phyloP scores from a whole-genome alignment of 805 yeast genomes.

The Yarrowia bubula region DNA sequence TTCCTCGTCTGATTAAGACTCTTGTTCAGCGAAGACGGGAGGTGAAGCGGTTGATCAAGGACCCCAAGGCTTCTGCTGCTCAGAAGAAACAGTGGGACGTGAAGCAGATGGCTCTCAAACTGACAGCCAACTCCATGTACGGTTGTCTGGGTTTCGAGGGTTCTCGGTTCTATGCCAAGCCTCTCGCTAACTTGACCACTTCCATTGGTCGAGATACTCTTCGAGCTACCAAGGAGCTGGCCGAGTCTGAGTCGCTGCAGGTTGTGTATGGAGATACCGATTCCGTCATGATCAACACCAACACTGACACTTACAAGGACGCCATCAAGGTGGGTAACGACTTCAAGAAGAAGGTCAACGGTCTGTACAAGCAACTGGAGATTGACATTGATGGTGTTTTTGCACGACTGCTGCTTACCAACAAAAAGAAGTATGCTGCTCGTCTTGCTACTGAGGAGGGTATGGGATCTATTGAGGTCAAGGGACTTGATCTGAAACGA shows the following conservation, averaged over 20 bases:
- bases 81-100: conserved; percentile 85
- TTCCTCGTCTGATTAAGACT: conserved; percentile 78
- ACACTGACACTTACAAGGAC: conserved; percentile 61
- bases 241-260: conserved; percentile 75
- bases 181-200: conserved; percentile 92
- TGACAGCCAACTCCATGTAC: conserved; percentile 99
- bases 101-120: conserved; percentile 90
- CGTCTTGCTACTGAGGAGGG: conserved; percentile 57
- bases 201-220: conserved; percentile 93
- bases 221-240: conserved; percentile 87
- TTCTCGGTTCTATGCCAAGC: conserved; percentile 93
- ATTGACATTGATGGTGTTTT: conserved; percentile 94
- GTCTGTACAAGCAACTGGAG: conserved; percentile 80
- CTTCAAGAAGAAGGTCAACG: conserved; percentile 83
- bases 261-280: conserved; percentile 99
- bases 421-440: conserved; percentile 98
- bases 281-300: conserved; percentile 97
- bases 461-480: conserved; percentile 78
- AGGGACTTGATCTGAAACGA: conserved; percentile 95
- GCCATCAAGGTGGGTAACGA: conserved; percentile 81
- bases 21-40: conserved; percentile 90
- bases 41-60: conserved; percentile 81
- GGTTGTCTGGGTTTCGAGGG: conserved; percentile 94
- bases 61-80: conserved; percentile 58
- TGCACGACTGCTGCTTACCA: conserved; percentile 76